Base-by-base conservation (phyloP, 2,329 filamentous ascomycete genomes). In the Exophiala lecanii-corni region DNA sequence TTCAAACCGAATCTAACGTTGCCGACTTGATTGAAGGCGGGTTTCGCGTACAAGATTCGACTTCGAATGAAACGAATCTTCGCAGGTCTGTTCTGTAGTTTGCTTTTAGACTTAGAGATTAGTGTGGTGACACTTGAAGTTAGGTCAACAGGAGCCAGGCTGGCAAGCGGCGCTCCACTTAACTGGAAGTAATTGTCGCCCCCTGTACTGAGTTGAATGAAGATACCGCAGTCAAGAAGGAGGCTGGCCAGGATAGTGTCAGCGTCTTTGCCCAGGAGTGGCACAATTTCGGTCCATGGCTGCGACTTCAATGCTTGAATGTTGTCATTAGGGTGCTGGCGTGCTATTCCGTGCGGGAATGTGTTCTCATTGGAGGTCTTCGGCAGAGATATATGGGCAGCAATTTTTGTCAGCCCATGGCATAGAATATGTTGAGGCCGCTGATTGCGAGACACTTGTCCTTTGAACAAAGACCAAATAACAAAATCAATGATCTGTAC, bases 21-120 rank as follows among this genome's bases (percentile, higher is more conserved):
- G 2, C 84, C 82, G 54, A 76, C 77, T 2, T 78, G 71, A 56
- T 84, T 91, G 20, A 89, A 68, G 2, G 78, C 74, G 15, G 88
- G 79, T 55, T 80, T 81, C 16, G 86, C 84, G 64, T 96, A 97
- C 37, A 97, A 73, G 72, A 96, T 94, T 15, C 88, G 80, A 58
- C 79, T 88, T 47, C 89, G 81, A 35, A 89, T 78, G 57, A 98
- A 84, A 10, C 42, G 39, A 36, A 55, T 50, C 12, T 25, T 32
- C 6, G 38, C 28, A 13, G 31, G 31, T 9, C 25, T 16, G 9
- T 32, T 40, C 21, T 21, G 21, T 5, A 20, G n/a, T 36, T 17
- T 28, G 4, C 9, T 35, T n/a, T n/a, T n/a, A n/a, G n/a, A n/a
- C n/a, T n/a, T n/a, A n/a, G n/a, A n/a, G n/a, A n/a, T n/a, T n/a